These are phyloP conservation scores for Coemansia sp. DNA, from an alignment of 192 early-diverging fungal species.

Conservation along the genomic window DNA sequence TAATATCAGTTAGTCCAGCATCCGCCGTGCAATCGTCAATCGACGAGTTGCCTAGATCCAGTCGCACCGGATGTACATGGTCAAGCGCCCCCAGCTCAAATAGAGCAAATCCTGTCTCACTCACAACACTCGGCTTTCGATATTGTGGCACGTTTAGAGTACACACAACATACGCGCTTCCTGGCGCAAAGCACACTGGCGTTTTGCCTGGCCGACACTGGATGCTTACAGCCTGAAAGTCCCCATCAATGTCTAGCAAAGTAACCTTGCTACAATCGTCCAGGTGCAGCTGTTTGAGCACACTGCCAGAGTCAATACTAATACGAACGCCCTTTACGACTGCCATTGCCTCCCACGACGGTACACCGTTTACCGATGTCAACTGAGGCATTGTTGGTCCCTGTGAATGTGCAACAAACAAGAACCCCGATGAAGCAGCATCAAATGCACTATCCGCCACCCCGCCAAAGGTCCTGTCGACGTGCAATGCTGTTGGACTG, in stretches of 20 bases:
- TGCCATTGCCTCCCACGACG: constrained; percentile 1
- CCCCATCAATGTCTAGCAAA: background rate
- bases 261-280: background rate
- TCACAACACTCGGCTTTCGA: constrained; percentile 1
- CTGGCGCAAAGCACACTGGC: constrained; percentile 15
- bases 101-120: background rate
- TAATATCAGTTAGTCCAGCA: background rate
- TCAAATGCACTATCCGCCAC: background rate
- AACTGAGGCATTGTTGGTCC: constrained; percentile 6
- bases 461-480: constrained; percentile 29
- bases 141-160: background rate
- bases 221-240: constrained; percentile 12
- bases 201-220: constrained; percentile 8
- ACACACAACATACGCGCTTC: constrained; percentile 31
- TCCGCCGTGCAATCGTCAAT: background rate
- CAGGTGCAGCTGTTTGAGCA: background rate
- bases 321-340: constrained; percentile 13
- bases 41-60: background rate
- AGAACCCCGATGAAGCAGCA: constrained; percentile 9
- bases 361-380: background rate
- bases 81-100: constrained; percentile 9
- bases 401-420: constrained; percentile 25
- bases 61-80: constrained; percentile 24
- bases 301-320: background rate
- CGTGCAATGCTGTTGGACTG: constrained; percentile 9